Conservation (phyloP, 305 asterid species). For the Fraxinus baroniana region DNA sequence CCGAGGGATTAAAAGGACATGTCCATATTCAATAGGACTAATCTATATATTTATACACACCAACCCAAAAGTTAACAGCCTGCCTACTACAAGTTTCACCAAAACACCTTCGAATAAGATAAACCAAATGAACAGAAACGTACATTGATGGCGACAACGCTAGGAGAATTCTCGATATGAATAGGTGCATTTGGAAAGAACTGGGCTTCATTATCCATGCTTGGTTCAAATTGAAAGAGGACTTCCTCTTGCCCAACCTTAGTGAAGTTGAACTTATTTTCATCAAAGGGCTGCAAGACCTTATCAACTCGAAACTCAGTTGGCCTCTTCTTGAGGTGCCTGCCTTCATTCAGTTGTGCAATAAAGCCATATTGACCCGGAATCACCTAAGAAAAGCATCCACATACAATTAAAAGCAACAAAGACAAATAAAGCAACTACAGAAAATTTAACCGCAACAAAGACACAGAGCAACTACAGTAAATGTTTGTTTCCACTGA, state of each 20-base stretch:
- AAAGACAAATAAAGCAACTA: no score
- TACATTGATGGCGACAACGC: slow-evolving; percentile 49
- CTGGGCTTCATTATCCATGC: slow-evolving; percentile 34
- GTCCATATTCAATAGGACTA: no score
- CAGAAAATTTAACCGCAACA: no score
- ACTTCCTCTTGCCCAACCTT: slow-evolving; percentile 49
- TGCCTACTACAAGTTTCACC: neutral
- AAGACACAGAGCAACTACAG: neutral
- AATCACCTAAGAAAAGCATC: slow-evolving; percentile 31
- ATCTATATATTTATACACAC: neutral
- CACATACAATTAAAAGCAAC: neutral
- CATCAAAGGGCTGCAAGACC: slow-evolving; percentile 32
- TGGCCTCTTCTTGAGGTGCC: slow-evolving; percentile 19
- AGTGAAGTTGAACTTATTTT: slow-evolving; percentile 47
- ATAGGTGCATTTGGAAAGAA: slow-evolving; percentile 40
- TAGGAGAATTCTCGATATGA: slow-evolving; percentile 36
- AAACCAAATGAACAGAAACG: neutral
- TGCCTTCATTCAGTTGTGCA: slow-evolving; percentile 53
- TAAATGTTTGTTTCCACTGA: neutral
- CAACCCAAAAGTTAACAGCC: neutral
- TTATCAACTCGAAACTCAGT: neutral
- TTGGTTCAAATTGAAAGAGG: slow-evolving; percentile 44
- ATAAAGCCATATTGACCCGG: slow-evolving; percentile 47
- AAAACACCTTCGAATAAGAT: neutral
- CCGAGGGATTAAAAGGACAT: no score